These are phyloP conservation scores for Penicillium corylophilum DNA, from an alignment of 2,329 filamentous ascomycete species.

Conservation along the genomic window DNA sequence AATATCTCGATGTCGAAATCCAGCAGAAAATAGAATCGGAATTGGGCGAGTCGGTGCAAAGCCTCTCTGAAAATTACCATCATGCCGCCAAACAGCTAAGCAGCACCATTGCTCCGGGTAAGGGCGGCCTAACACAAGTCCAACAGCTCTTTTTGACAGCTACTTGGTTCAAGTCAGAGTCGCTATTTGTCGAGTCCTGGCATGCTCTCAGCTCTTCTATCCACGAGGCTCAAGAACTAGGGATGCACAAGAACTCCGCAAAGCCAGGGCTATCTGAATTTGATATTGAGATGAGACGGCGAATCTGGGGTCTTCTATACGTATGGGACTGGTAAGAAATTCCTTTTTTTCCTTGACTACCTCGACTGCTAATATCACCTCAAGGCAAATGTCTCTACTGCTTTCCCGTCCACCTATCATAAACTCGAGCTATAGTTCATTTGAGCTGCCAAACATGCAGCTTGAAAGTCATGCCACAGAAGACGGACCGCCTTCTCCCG, in stretches of 20 bases:
- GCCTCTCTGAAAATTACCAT: constrained; percentile 44
- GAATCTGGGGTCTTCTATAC: constrained; percentile 49
- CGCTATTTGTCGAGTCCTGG: constrained; percentile 51
- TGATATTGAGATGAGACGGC: constrained; percentile 49
- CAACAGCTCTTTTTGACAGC: constrained; percentile 52
- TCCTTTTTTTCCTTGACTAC: too few species aligned
- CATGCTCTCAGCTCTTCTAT: constrained; percentile 47
- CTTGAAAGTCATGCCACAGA: constrained; percentile 32
- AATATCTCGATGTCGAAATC: constrained; percentile 41
- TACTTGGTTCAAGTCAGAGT: constrained; percentile 50
- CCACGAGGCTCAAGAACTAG: constrained; percentile 50
- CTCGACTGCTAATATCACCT: not conserved
- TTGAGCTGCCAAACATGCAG: constrained; percentile 43
- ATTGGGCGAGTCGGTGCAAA: constrained; percentile 40
- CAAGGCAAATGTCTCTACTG: constrained; percentile 45
- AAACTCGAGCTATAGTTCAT: constrained; percentile 40
- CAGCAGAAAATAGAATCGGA: constrained; percentile 47
- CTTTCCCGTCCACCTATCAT: constrained; percentile 48
- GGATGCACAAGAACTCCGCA: constrained; percentile 39
- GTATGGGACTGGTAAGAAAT: constrained; percentile 48
- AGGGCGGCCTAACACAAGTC: constrained; percentile 47
- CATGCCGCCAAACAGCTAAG: constrained; percentile 46
- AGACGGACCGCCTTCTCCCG: constrained; percentile 43
- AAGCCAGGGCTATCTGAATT: constrained; percentile 44
- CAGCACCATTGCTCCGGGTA: constrained; percentile 43